Conservation (phyloP, 345 rosid genomes). For the Arabis hirsuta region DNA sequence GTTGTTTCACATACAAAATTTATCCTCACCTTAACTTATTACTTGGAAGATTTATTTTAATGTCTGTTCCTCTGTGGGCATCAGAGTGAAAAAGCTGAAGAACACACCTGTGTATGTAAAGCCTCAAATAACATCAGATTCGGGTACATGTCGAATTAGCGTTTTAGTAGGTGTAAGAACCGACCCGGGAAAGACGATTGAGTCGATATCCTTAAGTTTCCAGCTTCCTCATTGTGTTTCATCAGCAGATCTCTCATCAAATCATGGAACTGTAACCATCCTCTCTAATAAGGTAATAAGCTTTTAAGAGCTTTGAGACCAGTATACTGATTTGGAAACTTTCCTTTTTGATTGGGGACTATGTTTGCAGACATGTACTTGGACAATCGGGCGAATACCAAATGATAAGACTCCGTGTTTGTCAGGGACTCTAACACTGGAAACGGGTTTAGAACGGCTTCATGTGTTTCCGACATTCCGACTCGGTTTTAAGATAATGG, state of each 20-base stretch:
- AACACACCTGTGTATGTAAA: slow-evolving; percentile 79
- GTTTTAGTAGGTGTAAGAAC: slow-evolving; percentile 80
- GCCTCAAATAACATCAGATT: slow-evolving; percentile 85
- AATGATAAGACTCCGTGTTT: slow-evolving; percentile 84
- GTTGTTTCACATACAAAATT: background rate
- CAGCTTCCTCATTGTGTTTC: slow-evolving; percentile 74
- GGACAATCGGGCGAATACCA: slow-evolving; percentile 88
- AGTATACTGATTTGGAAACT: background rate
- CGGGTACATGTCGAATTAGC: slow-evolving; percentile 72
- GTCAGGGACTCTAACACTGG: slow-evolving; percentile 68
- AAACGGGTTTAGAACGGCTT: slow-evolving; percentile 67
- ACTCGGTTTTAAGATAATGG: slow-evolving; percentile 85
- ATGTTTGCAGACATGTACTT: slow-evolving; percentile 67
- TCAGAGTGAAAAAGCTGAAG: slow-evolving; percentile 87
- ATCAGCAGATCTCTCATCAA: slow-evolving; percentile 86
- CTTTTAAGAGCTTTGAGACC: background rate
- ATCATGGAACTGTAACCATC: slow-evolving; percentile 79
- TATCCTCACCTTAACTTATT: background rate
- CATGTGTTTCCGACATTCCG: slow-evolving; percentile 78
- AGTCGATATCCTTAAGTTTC: slow-evolving; percentile 77
- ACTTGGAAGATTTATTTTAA: background rate
- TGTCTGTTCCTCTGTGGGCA: background rate
- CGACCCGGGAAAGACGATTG: slow-evolving; percentile 83
- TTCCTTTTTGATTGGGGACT: background rate
- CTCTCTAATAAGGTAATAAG: slow-evolving; percentile 77